A percentile compares a stretch with the other conserved stretches of the same genome.
phyloP scores from a whole-genome alignment of 257 asterid species.

The Gentiana macrophylla region DNA sequence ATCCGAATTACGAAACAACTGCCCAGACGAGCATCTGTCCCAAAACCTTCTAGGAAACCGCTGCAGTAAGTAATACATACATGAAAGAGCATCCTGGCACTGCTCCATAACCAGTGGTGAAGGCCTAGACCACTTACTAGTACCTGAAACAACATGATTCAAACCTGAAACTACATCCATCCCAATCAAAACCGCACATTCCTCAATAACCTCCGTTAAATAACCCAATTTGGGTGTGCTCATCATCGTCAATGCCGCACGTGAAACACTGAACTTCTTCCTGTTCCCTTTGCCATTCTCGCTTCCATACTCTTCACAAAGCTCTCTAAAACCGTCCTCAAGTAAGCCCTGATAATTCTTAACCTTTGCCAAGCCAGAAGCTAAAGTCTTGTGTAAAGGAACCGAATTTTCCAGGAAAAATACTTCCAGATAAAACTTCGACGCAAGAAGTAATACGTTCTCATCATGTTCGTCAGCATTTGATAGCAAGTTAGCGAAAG shows the following conservation, averaged over 20 bases:
- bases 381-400: slow-evolving; percentile 75
- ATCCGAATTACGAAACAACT: slow-evolving; percentile 11
- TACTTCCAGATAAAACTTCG: slow-evolving; percentile 50
- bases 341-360: slow-evolving; percentile 37
- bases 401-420: slow-evolving; percentile 72
- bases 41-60: slow-evolving; percentile 60
- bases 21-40: slow-evolving; percentile 8
- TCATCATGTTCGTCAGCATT: slow-evolving; percentile 27
- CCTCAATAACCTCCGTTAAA: slow-evolving; percentile 67
- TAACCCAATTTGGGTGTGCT: slow-evolving; percentile 82
- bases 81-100: slow-evolving; percentile 94
- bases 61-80: slow-evolving; percentile 84
- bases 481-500: slow-evolving; percentile 45
- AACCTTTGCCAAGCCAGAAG: slow-evolving; percentile 59
- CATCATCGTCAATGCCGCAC: slow-evolving; percentile 88
- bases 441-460: slow-evolving; percentile 32
- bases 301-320: slow-evolving; percentile 63
- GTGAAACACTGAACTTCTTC: slow-evolving; percentile 67
- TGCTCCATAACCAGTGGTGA: slow-evolving; percentile 94
- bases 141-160: slow-evolving; percentile 42
- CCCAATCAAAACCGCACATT: slow-evolving; percentile 61
- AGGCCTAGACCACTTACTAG: slow-evolving; percentile 55
- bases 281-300: slow-evolving; percentile 44
- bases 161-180: slow-evolving; percentile 69
- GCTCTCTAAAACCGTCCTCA: slow-evolving; percentile 42